Base-by-base conservation (phyloP, 1,284 basidiomycete species). In the Microbotryum lychnidis-dioicae region DNA sequence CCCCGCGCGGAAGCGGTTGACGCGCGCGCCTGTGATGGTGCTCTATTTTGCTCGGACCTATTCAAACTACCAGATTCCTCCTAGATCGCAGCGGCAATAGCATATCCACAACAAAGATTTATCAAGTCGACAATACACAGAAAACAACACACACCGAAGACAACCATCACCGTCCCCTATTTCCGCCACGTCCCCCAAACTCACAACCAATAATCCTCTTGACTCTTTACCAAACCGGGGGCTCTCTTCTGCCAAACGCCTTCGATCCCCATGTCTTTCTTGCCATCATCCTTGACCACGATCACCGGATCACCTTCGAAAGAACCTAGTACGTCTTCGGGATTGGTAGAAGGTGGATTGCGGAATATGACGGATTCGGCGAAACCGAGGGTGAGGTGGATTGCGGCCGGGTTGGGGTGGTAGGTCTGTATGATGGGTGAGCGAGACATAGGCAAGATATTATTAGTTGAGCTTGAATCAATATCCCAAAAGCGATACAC, bases 301-400 rank as follows among this genome's bases (percentile, higher is more conserved):
- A 70, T 12, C n/a, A 25, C 21, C 1, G 69, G 69, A 48, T 69
- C 64, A 9, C 47, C 65, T 4, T 42, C 46, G 44, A 51, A 62
- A 29, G 55, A 49, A 5, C 45, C 53, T 18, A 21, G n/a, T 14
- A 51, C 25, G 10, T 50, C 47, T 25, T 50, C 21, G 6, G 12
- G 29, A n/a, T 33, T 21, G 2, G 33, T 21, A 1, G 50, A 27
- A 7, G 48, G 27, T 5, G 69, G 69, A 54, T 70, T 69, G 1
- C 63, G 54, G 56, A 69, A 69, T 5, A 70, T 50, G 27, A 70
- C 44, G 33, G 61, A 63, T 29, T 67, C 58, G 31, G 52, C 57
- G 47, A 69, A 46, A 5, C 69, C 69, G 46, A 70, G 64, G 2
- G 69, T 69, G 16, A 70, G 58, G 48, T 70, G 67, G 54, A 70